Evolutionary conservation across 768 basidiomycete genomes (phyloP), one percentile per base, ranked within the genome.

Genomic region (Pisolithus microcarpus): DNA sequence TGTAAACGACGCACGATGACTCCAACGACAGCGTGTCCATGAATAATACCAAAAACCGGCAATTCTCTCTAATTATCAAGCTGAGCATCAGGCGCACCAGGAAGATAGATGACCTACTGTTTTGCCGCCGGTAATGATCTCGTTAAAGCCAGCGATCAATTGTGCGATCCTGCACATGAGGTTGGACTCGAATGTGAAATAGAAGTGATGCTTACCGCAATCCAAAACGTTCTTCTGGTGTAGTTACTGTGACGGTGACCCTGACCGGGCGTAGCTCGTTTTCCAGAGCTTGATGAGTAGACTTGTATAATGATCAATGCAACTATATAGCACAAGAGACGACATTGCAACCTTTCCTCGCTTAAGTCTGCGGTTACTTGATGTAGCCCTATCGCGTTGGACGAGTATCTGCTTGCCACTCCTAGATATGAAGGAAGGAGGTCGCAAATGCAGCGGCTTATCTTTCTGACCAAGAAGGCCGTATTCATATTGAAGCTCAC

Each of bases 401-500:
- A 84, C 81, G 6, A 60, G 59, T 46, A 91, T 87, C 19, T 69
- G 67, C 52, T 84, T 85, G 15, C 87, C 87, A 23, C 68, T 63
- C 13, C 70, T 70, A 21, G 84, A 77, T 4, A 65, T 63, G 55
- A 90, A 88, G 1, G 77, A 69, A 10, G 65, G 52, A 0, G 85
- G 86, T 18, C 87, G 75, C 9, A 65, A 52, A 18, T 68, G 66
- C 0, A 85, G 55, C 16, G 75, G 78, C 40, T 65, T 72, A 40
- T 72, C 67, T 19, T 85, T 73, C 52, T 68, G 70, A 52, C 84
- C 82, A 28, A 79, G 77, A 38, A 89, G 70, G 3, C 85, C 79
- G 59, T 90, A 90, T 56, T 90, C 85, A 61, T 79, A 81, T 61
- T 88, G 85, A 6, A 87, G 75, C 60, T 88, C 87, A 59, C 87